A percentile compares a stretch with the other conserved stretches of the same genome.
phyloP scores from a whole-genome alignment of 139 green algal genomes.

The Chlamydomonas incerta region DNA sequence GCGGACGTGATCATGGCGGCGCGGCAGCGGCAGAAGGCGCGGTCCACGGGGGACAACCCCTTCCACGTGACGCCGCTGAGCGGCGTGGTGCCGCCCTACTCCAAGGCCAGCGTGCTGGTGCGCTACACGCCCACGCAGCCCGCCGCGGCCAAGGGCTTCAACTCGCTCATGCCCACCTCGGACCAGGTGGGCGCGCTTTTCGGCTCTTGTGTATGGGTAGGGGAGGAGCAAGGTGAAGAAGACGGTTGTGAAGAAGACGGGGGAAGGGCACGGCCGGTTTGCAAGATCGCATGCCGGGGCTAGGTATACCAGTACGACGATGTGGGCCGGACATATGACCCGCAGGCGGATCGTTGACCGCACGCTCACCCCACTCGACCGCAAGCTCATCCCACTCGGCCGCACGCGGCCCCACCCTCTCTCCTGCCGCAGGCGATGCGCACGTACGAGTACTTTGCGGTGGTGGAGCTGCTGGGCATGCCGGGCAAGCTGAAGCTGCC shows the following conservation, averaged over 20 bases:
- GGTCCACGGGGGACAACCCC: conserved; percentile 55
- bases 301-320: no score
- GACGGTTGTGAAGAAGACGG: no score
- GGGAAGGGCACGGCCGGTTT: no score
- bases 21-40: conserved; percentile 54
- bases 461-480: conserved; percentile 51
- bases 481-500: conserved; percentile 56
- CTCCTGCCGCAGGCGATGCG: conserved; percentile 28
- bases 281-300: no score
- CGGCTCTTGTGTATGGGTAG: no score
- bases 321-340: no score
- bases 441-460: conserved; percentile 53
- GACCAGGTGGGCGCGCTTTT: conserved; percentile 16
- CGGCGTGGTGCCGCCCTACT: conserved; percentile 42
- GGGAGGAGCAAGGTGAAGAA: no score
- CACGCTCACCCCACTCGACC: no score
- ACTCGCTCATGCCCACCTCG: not conserved
- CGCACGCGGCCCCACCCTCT: no score
- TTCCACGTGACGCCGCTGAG: conserved; percentile 54
- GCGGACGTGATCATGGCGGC: conserved; percentile 55
- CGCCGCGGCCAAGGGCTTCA: conserved; percentile 45
- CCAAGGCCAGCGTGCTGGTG: conserved; percentile 37
- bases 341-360: not conserved
- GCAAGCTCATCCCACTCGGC: no score
- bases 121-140: conserved; percentile 44